phyloP scores from a whole-genome alignment of 169 alveolate species.

The Plasmodium berghei region DNA sequence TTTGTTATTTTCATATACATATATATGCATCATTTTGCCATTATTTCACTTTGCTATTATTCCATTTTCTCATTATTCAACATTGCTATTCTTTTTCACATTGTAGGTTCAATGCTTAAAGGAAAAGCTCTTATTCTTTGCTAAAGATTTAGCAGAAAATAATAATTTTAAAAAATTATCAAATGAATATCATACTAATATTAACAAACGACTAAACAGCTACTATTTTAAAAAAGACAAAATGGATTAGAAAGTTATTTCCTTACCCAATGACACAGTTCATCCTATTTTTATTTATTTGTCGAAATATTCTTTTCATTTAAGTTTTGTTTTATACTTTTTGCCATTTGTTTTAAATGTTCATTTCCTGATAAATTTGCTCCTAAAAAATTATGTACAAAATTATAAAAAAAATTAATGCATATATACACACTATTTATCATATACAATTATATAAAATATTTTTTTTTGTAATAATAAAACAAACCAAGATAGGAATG shows the following conservation, averaged over 20 bases:
- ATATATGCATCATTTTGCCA: not conserved
- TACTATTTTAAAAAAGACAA: slow-evolving; percentile 13
- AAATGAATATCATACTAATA: slow-evolving; percentile 25
- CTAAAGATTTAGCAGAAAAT: slow-evolving; percentile 58
- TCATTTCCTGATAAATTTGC: slow-evolving; percentile 64
- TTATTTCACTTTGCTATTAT: too few relatives aligned
- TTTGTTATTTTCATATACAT: not conserved
- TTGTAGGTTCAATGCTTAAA: slow-evolving; percentile 26
- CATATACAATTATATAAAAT: too few relatives aligned
- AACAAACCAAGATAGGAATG: slow-evolving; percentile 26
- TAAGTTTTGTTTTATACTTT: slow-evolving; percentile 20
- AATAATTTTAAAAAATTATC: slow-evolving; percentile 43
- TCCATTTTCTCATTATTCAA: not conserved
- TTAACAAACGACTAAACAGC: slow-evolving; percentile 20
- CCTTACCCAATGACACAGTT: not conserved
- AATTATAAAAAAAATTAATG: not conserved
- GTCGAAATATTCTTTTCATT: not conserved
- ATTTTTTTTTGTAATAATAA: not conserved
- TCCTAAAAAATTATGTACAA: slow-evolving; percentile 18
- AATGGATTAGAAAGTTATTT: not conserved
- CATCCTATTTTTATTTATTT: not conserved
- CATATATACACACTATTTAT: not conserved
- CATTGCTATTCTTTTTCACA: not conserved
- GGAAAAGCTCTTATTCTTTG: slow-evolving; percentile 51
- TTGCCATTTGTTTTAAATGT: slow-evolving; percentile 50